phyloP scores from a whole-genome alignment of 495 filamentous ascomycete species.

The Aspergillus affinis region DNA sequence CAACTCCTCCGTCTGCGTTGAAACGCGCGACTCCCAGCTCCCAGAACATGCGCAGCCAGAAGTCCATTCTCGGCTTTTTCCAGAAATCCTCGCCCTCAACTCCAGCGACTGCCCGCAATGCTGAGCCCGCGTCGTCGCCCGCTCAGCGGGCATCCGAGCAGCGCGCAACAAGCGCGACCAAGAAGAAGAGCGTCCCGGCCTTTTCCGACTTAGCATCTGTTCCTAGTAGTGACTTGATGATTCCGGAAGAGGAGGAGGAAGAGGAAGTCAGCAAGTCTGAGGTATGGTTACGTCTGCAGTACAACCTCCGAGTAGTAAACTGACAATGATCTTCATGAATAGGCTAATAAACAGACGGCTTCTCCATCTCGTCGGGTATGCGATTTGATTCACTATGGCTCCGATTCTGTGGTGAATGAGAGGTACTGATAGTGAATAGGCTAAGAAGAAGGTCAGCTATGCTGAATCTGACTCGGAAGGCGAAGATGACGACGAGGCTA shows the following conservation, averaged over 20 bases:
- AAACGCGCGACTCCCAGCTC: constrained; percentile 48
- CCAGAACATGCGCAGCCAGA: constrained; percentile 68
- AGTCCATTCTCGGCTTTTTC: constrained; percentile 84
- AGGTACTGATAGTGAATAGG: constrained; percentile 27
- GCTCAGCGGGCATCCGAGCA: constrained; percentile 41
- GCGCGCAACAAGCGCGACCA: constrained; percentile 28
- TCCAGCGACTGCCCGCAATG: constrained; percentile 30
- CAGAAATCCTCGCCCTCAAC: constrained; percentile 59
- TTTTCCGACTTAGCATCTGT: constrained; percentile 64
- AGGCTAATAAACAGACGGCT: constrained; percentile 24
- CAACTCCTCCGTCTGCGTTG: constrained; percentile 42
- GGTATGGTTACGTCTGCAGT: constrained; percentile 21
- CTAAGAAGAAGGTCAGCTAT: constrained; percentile 49
- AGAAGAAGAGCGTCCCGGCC: constrained; percentile 42
- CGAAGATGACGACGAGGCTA: constrained; percentile 55
- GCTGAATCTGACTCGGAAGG: constrained; percentile 52
- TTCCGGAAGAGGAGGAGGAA: constrained; percentile 40
- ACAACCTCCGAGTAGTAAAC: neutral
- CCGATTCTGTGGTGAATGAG: neutral
- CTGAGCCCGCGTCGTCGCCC: constrained; percentile 42
- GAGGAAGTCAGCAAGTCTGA: constrained; percentile 24
- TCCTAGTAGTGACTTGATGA: constrained; percentile 70
- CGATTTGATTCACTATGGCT: neutral
- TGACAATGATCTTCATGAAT: constrained; percentile 20
- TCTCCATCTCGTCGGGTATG: constrained; percentile 51